A percentile compares a stretch with the other conserved stretches of the same genome.
Evolutionary conservation across 768 basidiomycete species (phyloP).

Genomic region (Lyophyllum atratum): DNA sequence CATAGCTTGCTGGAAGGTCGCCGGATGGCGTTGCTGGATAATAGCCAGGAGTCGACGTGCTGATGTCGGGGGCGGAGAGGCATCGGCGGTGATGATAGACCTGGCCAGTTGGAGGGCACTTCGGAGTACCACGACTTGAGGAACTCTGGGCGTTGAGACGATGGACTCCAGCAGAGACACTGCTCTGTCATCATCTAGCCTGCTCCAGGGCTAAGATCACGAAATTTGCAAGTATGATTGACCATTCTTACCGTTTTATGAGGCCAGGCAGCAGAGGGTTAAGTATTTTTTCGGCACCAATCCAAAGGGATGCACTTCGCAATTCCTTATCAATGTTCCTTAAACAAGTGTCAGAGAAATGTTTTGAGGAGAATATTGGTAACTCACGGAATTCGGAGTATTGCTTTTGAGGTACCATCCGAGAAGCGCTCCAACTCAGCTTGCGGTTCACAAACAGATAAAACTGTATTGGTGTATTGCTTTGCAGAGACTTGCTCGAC

Average conservation of each 20-base stretch:
- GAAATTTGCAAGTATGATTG: background rate
- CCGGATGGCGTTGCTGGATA: constrained; percentile 68
- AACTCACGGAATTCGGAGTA: constrained; percentile 55
- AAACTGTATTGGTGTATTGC: constrained; percentile 65
- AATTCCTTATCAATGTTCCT: constrained; percentile 54
- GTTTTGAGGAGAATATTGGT: background rate
- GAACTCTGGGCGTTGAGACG: constrained; percentile 34
- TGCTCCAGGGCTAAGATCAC: constrained; percentile 14
- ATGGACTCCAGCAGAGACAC: constrained; percentile 38
- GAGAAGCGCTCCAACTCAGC: constrained; percentile 51
- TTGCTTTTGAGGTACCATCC: constrained; percentile 36
- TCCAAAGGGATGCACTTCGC: constrained; percentile 41
- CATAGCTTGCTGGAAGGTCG: constrained; percentile 44
- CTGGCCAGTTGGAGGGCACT: constrained; percentile 30
- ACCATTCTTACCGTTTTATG: constrained; percentile 29
- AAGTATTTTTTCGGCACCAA: constrained; percentile 60
- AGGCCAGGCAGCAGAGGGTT: constrained; percentile 49
- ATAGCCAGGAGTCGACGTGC: constrained; percentile 49
- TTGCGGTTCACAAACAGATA: constrained; percentile 69
- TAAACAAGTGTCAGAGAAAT: background rate
- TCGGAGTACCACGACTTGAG: constrained; percentile 33
- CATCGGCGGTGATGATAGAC: constrained; percentile 25
- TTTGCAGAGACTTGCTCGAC: constrained; percentile 48
- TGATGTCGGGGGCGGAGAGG: constrained; percentile 15
- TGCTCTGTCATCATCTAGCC: constrained; percentile 32